Percentiles rank a stretch among this genome's conserved stretches.
These are phyloP conservation scores for Colletotrichum endophyticum DNA, from an alignment of 2,329 filamentous ascomycete genomes.

Conservation along the genomic window DNA sequence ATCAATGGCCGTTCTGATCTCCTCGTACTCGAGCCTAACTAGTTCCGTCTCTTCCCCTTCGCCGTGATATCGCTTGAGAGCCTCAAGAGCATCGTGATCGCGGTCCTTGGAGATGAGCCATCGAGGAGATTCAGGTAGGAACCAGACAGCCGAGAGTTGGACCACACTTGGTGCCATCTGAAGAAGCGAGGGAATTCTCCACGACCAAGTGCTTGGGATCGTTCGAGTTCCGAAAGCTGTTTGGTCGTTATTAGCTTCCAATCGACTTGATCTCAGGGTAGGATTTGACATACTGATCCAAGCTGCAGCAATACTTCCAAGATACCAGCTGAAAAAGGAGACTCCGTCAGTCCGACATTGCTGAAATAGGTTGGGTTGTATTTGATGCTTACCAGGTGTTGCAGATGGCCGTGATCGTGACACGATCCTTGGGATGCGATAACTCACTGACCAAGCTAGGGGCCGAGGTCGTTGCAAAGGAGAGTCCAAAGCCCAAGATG, in stretches of 20 bases:
- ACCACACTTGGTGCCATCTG: constrained; percentile 24
- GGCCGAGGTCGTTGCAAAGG: constrained; percentile 55
- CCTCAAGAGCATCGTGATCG: constrained; percentile 54
- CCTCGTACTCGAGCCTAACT: constrained; percentile 56
- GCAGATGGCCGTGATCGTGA: constrained; percentile 57
- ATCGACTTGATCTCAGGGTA: neutral
- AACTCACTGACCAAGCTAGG: constrained; percentile 58
- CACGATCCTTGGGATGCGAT: constrained; percentile 57
- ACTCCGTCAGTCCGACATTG: neutral
- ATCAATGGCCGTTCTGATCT: constrained; percentile 40
- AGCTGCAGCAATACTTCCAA: constrained; percentile 47
- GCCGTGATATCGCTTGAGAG: constrained; percentile 61
- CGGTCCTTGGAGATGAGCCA: constrained; percentile 65
- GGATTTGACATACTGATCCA: constrained; percentile 34
- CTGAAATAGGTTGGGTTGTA: accelerated
- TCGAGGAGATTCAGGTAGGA: constrained; percentile 66
- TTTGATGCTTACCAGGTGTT: constrained; percentile 37
- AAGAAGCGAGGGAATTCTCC: constrained; percentile 31
- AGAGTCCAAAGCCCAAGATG: constrained; percentile 58
- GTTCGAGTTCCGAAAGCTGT: constrained; percentile 43
- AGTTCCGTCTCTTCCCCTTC: constrained; percentile 58
- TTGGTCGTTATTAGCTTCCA: neutral
- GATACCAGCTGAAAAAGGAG: constrained; percentile 43
- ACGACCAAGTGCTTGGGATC: constrained; percentile 41
- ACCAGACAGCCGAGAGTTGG: constrained; percentile 42